phyloP scores from a whole-genome alignment of 1,284 basidiomycete genomes.

The Cutaneotrichosporon dermatis region DNA sequence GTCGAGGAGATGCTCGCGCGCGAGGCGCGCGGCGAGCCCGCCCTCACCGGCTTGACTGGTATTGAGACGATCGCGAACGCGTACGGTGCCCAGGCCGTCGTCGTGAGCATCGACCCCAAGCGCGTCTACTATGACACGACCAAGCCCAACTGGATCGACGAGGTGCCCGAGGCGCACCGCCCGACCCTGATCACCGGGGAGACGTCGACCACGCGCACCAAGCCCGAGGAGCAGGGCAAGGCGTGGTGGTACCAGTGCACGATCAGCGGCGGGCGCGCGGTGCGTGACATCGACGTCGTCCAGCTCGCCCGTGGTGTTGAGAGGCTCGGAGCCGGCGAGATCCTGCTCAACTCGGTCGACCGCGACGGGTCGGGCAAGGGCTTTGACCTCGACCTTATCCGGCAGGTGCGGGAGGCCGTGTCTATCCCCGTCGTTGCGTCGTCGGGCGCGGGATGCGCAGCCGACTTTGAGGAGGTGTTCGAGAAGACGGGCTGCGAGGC shows the following conservation, averaged over 20 bases:
- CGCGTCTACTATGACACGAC: slow-evolving; percentile 73
- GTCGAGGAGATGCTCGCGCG: slow-evolving; percentile 73
- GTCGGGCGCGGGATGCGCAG: slow-evolving; percentile 77
- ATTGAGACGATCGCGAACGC: slow-evolving; percentile 88
- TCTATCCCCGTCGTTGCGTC: slow-evolving; percentile 90
- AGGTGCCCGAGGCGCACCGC: slow-evolving; percentile 55
- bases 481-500: slow-evolving; percentile 76
- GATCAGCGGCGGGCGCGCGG: slow-evolving; percentile 84
- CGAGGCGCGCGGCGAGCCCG: slow-evolving; percentile 51
- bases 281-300: slow-evolving; percentile 83
- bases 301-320: slow-evolving; percentile 88
- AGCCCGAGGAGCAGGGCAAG: slow-evolving; percentile 62
- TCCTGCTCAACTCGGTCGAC: slow-evolving; percentile 95
- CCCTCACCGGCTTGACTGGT: slow-evolving; percentile 59
- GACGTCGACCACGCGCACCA: slow-evolving; percentile 51
- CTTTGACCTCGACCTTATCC: slow-evolving; percentile 82
- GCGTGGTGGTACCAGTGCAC: slow-evolving; percentile 99
- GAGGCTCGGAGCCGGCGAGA: slow-evolving; percentile 86
- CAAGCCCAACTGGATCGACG: slow-evolving; percentile 59
- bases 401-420: slow-evolving; percentile 69
- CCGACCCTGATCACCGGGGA: slow-evolving; percentile 47
- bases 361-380: slow-evolving; percentile 89
- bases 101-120: slow-evolving; percentile 94
- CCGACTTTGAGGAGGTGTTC: slow-evolving; percentile 87
- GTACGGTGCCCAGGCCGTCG: slow-evolving; percentile 96